Base-by-base conservation (phyloP, 352 stramenopile species). In the Pythium sukuiense region DNA sequence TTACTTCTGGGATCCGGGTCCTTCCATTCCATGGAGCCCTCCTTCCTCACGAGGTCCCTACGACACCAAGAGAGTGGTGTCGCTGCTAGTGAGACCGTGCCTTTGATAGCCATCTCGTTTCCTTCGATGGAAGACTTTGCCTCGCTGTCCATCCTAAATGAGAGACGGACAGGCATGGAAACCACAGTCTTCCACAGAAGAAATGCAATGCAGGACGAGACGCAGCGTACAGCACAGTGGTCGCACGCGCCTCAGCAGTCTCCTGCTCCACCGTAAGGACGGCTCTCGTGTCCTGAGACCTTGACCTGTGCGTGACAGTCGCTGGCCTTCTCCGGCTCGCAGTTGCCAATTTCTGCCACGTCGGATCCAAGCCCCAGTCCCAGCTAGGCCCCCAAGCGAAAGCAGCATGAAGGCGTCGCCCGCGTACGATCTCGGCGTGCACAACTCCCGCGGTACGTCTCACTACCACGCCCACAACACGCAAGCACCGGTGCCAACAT, bases 401-500 rank as follows among this genome's bases (percentile, higher is more conserved):
- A 24, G 39, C 39, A 48, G 39, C 45, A 53, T 53, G 45, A 53
- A 53, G 45, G 45, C 45, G 1, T 53, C 45, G 45, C 45, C 45
- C n/a, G 14, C 45, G n/a, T 53, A 53, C 45, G 45, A 53, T 5
- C 45, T 32, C 6, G 45, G n/a, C 24, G 45, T 53, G 6, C n/a
- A 11, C 13, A 53, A 9, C 20, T 30, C 45, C 20, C 45, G 45
- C n/a, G n/a, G n/a, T 20, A 53, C 45, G 45, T 16, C n/a, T 6
- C 45, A 53, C 45, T 53, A 53, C 45, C 45, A 53, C 45, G 45
- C 45, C 20, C 45, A 53, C 37, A 32, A 64, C 20, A 2, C 26
- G 9, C n/a, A 48, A 7, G 60, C 20, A 24, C 20, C 20, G 20
- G 20, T 67, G 37, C 60, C 60, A 1, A 67, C 52, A 8, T 59